Evolutionary conservation across 2,329 filamentous ascomycete species (phyloP), one percentile per base, ranked within the genome.

Genomic region (Fusarium begoniae): DNA sequence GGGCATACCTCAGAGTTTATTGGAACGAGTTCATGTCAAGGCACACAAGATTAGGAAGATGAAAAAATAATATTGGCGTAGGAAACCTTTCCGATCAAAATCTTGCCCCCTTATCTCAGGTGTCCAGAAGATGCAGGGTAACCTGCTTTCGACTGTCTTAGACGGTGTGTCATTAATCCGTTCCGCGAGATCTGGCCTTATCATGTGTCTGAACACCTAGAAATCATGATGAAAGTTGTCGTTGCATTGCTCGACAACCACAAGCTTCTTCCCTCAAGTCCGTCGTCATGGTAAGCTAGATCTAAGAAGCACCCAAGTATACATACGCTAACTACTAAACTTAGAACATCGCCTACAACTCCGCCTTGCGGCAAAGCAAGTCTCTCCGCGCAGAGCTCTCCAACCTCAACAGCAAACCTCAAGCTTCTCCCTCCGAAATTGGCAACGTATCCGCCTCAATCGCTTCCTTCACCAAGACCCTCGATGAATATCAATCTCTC

Each of bases 401-500:
- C 77, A 87, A 88, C 53, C 92, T 95, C 78, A 87, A 92, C 65
- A 87, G 87, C 55, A 91, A 90, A 45, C 86, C 89, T 53, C 89
- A 90, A 58, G 86, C 93, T 18, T 91, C 92, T 79, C 83, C 84
- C 11, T 81, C 82, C 75, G 77, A 82, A 70, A 80, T 87, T 82
- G 92, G 92, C 80, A 93, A 94, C 82, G 90, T 94, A 73, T 92
- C 92, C n/a, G 92, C 91, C 26, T 93, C 93, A 20, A 85, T 97
- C 37, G 91, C 93, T 48, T 84, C 95, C 68, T 95, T 99, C 82
- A 90, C 93, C 53, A 94, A 96, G 70, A 97, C 94, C 2, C 88
- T 99, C 74, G 95, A 98, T 84, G 95, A 98, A 81, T 99, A 99
- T 86, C 90, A 93, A 79, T 89, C 89, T 63, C 90, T 97, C 37